Evolutionary conservation across 1,139 yeast genomes (phyloP).

Genomic region (Kodamaea sp.): DNA sequence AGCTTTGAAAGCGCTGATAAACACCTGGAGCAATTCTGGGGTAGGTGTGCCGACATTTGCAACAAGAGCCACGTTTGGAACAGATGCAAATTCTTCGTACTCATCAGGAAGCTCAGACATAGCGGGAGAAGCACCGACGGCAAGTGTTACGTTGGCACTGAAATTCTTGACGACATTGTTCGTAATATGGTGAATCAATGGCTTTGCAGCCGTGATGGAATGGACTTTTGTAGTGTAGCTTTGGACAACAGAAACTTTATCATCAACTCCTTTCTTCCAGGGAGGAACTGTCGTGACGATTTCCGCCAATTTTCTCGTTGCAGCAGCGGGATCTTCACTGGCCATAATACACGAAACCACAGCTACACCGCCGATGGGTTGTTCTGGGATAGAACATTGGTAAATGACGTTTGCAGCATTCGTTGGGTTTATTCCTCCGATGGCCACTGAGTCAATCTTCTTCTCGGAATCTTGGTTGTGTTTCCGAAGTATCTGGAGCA

Average conservation of each 20-base stretch:
- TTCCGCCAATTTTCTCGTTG: slow-evolving; percentile 42
- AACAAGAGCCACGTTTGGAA: slow-evolving; percentile 56
- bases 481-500: slow-evolving; percentile 50
- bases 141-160: slow-evolving; percentile 86
- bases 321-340: slow-evolving; percentile 52
- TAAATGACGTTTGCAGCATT: slow-evolving; percentile 61
- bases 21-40: slow-evolving; percentile 42
- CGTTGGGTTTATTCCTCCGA: slow-evolving; percentile 79
- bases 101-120: slow-evolving; percentile 84
- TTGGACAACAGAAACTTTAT: neutral
- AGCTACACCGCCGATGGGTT: slow-evolving; percentile 73
- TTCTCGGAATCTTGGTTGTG: slow-evolving; percentile 25
- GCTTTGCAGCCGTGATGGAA: slow-evolving; percentile 24
- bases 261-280: slow-evolving; percentile 13
- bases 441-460: slow-evolving; percentile 64
- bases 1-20: slow-evolving; percentile 52
- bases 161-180: slow-evolving; percentile 87
- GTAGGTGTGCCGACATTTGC: slow-evolving; percentile 79
- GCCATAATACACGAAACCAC: slow-evolving; percentile 89
- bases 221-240: slow-evolving; percentile 6
- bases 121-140: slow-evolving; percentile 85
- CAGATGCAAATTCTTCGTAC: slow-evolving; percentile 62
- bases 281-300: slow-evolving; percentile 18
- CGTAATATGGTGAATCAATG: slow-evolving; percentile 86
- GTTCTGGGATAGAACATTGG: slow-evolving; percentile 49